Evolutionary conservation across 768 basidiomycete species (phyloP).

Genomic region (Myochromella boudieri): DNA sequence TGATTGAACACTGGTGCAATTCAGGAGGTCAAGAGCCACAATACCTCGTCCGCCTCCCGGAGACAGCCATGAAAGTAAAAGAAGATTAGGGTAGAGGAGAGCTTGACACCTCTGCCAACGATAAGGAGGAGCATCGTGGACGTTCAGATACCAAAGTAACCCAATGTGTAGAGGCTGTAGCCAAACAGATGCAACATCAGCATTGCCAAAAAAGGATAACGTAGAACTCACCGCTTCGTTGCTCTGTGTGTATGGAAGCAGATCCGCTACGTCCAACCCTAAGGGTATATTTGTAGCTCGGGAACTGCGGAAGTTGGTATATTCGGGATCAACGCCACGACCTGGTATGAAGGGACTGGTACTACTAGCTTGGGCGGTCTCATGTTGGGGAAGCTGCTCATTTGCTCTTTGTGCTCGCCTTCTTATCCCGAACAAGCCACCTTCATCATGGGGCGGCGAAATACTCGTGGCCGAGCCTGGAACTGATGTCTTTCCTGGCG

Average conservation of each 20-base stretch:
- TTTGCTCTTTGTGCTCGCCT: constrained; percentile 40
- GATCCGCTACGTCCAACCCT: constrained; percentile 43
- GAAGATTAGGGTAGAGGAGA: constrained; percentile 77
- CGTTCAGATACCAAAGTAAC: constrained; percentile 88
- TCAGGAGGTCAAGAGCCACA: constrained; percentile 82
- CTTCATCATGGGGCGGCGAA: constrained; percentile 36
- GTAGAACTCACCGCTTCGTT: constrained; percentile 43
- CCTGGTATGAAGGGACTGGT: constrained; percentile 23
- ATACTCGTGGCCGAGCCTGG: constrained; percentile 36
- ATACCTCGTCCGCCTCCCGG: constrained; percentile 81
- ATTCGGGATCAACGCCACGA: constrained; percentile 22
- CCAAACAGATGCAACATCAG: constrained; percentile 21
- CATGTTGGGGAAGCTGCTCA: constrained; percentile 32
- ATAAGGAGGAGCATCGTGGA: constrained; percentile 79
- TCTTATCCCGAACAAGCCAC: constrained; percentile 54
- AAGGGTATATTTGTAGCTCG: constrained; percentile 37
- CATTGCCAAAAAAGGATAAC: constrained; percentile 4
- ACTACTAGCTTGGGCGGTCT: constrained; percentile 22
- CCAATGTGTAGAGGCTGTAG: constrained; percentile 85
- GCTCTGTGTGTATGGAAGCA: constrained; percentile 48
- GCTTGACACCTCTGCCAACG: constrained; percentile 83
- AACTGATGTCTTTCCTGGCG: constrained; percentile 33
- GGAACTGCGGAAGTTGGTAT: constrained; percentile 29
- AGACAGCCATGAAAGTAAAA: constrained; percentile 86
- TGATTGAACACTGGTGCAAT: constrained; percentile 83